These are phyloP conservation scores for Macrophomina phaseolina DNA, from an alignment of 2,329 filamentous ascomycete species.

Conservation along the genomic window DNA sequence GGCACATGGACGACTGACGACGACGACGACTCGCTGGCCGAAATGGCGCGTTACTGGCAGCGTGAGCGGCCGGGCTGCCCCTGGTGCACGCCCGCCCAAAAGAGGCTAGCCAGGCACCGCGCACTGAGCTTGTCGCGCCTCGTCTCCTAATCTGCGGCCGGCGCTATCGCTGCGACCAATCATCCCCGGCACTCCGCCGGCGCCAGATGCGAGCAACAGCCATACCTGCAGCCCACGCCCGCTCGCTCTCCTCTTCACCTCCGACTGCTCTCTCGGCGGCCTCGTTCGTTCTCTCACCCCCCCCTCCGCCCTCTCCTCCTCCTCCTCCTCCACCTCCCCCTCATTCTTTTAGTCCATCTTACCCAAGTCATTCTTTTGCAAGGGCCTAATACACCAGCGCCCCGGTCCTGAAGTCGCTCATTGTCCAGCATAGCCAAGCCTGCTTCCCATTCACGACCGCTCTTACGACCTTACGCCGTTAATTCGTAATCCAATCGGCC, in stretches of 20 bases:
- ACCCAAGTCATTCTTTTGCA: slow-evolving; percentile 29
- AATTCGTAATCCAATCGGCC: slow-evolving; percentile 35
- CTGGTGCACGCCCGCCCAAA: slow-evolving; percentile 11
- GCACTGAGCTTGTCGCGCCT: slow-evolving; percentile 22
- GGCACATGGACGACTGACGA: background rate
- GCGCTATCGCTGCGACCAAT: slow-evolving; percentile 19
- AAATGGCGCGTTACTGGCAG: slow-evolving; percentile 4
- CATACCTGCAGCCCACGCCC: slow-evolving; percentile 22
- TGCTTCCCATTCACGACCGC: slow-evolving; percentile 24
- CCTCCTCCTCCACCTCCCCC: background rate
- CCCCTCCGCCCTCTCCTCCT: background rate
- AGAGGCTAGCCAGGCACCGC: slow-evolving; percentile 15
- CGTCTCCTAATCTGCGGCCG: slow-evolving; percentile 16
- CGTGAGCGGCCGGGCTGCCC: slow-evolving; percentile 12
- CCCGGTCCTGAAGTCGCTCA: background rate
- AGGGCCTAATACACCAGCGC: slow-evolving; percentile 23
- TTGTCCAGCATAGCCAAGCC: slow-evolving; percentile 10
- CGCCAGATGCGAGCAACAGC: slow-evolving; percentile 18
- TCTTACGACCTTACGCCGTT: slow-evolving; percentile 44
- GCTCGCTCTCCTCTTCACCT: slow-evolving; percentile 24
- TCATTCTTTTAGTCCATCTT: slow-evolving; percentile 23
- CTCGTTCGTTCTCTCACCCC: slow-evolving; percentile 18
- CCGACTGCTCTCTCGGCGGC: slow-evolving; percentile 19
- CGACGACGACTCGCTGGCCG: slow-evolving; percentile 12
- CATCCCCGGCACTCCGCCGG: slow-evolving; percentile 14